Conservation (phyloP, 139 green algal species). For the Chlorella vulgaris region DNA sequence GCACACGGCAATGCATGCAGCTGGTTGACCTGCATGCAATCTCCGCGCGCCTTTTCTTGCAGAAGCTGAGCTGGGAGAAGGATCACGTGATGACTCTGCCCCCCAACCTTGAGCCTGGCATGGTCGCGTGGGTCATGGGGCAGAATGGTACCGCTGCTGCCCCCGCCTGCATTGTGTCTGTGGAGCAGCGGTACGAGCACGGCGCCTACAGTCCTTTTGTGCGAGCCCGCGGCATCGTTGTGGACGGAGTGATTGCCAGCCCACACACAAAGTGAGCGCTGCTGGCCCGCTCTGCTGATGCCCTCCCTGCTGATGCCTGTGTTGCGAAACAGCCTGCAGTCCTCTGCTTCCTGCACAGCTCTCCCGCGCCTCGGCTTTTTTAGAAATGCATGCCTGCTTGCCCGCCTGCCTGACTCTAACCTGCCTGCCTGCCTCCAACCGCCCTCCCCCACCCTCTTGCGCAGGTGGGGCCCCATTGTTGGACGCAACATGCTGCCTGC, state of each 20-base stretch:
- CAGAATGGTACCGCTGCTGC: background rate
- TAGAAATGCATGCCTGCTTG: background rate
- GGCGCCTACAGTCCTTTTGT: background rate
- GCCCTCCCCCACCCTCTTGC: too few relatives aligned
- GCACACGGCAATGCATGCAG: background rate
- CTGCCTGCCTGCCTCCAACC: background rate
- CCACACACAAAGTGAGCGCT: background rate
- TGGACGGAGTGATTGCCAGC: slow-evolving; percentile 11
- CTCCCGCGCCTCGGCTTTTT: too few relatives aligned
- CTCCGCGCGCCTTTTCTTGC: background rate
- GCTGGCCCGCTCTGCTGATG: background rate
- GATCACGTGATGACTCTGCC: slow-evolving; percentile 9
- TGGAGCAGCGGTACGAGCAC: background rate
- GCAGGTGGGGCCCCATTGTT: slow-evolving; percentile 4
- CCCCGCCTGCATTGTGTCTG: slow-evolving; percentile 6
- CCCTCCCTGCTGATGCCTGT: background rate
- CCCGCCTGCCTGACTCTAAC: background rate
- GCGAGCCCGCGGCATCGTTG: slow-evolving; percentile 8
- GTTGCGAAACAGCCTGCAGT: too few relatives aligned
- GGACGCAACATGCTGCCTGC: slow-evolving; percentile 2
- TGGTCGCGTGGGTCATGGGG: background rate
- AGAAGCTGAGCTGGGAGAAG: background rate
- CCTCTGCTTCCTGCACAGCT: too few relatives aligned
- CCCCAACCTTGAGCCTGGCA: background rate
- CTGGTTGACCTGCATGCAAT: background rate